These are phyloP conservation scores for Podila minutissima DNA, from an alignment of 192 early-diverging fungal genomes.

Conservation along the genomic window DNA sequence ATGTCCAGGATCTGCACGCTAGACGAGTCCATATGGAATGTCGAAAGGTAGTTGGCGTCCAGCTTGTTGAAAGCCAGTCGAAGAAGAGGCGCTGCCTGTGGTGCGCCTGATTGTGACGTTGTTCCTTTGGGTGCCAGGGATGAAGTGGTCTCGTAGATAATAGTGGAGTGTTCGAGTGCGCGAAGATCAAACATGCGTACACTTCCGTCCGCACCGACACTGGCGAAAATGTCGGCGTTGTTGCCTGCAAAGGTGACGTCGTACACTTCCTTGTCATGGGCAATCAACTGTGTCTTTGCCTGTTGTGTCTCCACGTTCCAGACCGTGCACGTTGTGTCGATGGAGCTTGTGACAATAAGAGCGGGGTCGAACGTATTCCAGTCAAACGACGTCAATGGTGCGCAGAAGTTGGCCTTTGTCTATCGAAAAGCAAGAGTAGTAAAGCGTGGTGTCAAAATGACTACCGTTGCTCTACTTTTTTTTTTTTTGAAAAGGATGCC, in stretches of 20 bases:
- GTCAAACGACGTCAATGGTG: constrained; percentile 96
- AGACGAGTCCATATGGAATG: constrained; percentile 86
- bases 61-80: constrained; percentile 90
- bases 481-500: not conserved
- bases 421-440: constrained; percentile 1
- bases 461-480: not conserved
- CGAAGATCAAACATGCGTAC: constrained; percentile 98
- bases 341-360: constrained; percentile 89
- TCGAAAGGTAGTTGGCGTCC: constrained; percentile 92
- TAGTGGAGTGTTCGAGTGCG: constrained; percentile 96
- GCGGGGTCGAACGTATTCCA: constrained; percentile 93
- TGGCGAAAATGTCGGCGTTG: constrained; percentile 90
- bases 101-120: constrained; percentile 22
- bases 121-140: constrained; percentile 34
- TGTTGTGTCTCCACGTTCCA: constrained; percentile 98
- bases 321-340: constrained; percentile 99
- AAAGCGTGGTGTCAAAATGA: not conserved
- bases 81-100: constrained; percentile 70
- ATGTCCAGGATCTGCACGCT: constrained; percentile 92
- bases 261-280: constrained; percentile 98
- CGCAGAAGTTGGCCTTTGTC: constrained; percentile 79
- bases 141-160: constrained; percentile 90
- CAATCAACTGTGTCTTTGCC: constrained; percentile 99
- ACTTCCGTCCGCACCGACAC: constrained; percentile 97
- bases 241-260: constrained; percentile 95